A percentile compares a stretch with the other conserved stretches of the same genome.
Conservation (phyloP, 768 basidiomycete species). For the Tubosaeta brunneosetosa region DNA sequence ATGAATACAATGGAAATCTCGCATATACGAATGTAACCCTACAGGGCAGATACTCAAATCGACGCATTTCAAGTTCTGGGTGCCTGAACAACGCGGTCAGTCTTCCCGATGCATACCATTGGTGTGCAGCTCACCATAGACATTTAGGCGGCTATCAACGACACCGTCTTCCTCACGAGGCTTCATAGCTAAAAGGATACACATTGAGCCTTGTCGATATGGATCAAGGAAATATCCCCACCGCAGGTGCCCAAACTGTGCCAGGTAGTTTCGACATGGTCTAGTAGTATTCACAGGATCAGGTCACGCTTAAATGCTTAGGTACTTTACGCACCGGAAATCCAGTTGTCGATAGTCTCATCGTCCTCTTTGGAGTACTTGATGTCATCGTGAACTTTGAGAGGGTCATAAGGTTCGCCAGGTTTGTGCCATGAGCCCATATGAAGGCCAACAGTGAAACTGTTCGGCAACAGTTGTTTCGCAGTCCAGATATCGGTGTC, state of each 20-base stretch:
- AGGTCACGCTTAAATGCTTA: not conserved
- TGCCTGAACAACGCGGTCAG: not conserved
- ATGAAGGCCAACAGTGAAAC: not conserved
- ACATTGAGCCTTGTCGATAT: not conserved
- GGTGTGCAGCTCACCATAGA: not conserved
- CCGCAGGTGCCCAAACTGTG: not conserved
- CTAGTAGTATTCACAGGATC: not conserved
- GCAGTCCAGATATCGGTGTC: not conserved
- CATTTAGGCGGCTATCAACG: not conserved
- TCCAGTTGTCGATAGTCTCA: not conserved
- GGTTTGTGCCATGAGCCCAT: not conserved
- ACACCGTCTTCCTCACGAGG: not conserved
- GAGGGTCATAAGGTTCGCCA: not conserved
- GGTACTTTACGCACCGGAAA: not conserved
- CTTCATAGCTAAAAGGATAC: not conserved
- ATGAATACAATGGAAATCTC: not conserved
- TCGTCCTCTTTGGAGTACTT: not conserved
- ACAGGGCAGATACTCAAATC: not conserved
- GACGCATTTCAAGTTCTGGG: not conserved
- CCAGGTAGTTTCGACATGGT: not conserved
- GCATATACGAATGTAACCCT: not conserved
- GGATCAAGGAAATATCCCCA: not conserved
- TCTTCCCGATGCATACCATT: not conserved
- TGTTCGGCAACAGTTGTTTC: not conserved
- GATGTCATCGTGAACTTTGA: not conserved